Percentiles rank a stretch among this genome's conserved stretches.
Evolutionary conservation across 345 rosid genomes (phyloP).

Genomic region (Conringia planisiliqua): DNA sequence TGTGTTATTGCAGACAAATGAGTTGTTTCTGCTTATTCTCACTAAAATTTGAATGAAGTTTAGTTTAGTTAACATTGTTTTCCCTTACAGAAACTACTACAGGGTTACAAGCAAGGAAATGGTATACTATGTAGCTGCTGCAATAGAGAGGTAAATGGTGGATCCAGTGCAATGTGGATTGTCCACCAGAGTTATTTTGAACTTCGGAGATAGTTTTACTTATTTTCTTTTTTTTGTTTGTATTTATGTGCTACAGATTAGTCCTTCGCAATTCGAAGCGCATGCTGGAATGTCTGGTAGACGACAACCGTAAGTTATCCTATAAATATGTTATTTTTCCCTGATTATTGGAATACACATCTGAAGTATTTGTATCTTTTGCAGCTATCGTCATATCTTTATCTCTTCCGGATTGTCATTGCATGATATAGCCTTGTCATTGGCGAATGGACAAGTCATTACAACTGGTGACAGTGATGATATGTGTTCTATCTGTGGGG

Average conservation of each 20-base stretch:
- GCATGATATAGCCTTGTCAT: constrained; percentile 86
- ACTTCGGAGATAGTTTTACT: not conserved
- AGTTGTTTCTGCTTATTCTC: not conserved
- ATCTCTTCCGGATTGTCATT: constrained; percentile 76
- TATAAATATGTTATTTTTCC: constrained; percentile 12
- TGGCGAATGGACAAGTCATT: constrained; percentile 76
- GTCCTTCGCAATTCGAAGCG: constrained; percentile 98
- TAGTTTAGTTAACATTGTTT: not conserved
- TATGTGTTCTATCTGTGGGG: constrained; percentile 88
- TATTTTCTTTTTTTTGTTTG: not conserved
- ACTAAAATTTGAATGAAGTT: not conserved
- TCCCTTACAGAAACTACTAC: constrained; percentile 54
- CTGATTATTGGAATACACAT: constrained; percentile 12
- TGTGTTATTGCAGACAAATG: constrained; percentile 24
- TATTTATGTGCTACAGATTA: constrained; percentile 52
- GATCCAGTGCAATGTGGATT: not conserved
- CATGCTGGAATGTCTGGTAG: constrained; percentile 99
- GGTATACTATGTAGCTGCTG: constrained; percentile 92
- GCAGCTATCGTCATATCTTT: constrained; percentile 91
- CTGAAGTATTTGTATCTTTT: constrained; percentile 11
- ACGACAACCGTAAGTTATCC: constrained; percentile 91
- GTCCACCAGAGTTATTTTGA: not conserved
- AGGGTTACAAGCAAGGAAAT: constrained; percentile 81
- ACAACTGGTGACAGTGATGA: constrained; percentile 73
- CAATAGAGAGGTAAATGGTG: constrained; percentile 56